Evolutionary conservation across 768 basidiomycete genomes (phyloP).

Genomic region (Collybia sp.): DNA sequence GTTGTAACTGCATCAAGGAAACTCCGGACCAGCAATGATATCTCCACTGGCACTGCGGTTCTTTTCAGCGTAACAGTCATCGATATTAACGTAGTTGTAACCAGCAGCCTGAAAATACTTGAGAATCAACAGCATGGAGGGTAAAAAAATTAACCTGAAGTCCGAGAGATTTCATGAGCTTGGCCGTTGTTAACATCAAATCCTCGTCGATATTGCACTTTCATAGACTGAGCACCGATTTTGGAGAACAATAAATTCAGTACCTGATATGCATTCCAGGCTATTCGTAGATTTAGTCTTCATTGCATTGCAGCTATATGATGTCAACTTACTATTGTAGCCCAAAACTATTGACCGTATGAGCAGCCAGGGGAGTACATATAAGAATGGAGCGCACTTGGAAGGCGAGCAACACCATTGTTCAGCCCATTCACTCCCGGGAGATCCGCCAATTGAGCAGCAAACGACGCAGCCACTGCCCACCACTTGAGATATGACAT

Average conservation of each 20-base stretch:
- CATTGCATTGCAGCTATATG: not conserved
- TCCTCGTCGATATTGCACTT: conserved; percentile 54
- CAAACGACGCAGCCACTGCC: too few relatives aligned
- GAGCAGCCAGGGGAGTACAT: not conserved
- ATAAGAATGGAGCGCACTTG: conserved; percentile 20
- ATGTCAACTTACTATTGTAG: conserved; percentile 51
- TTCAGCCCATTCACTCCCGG: conserved; percentile 16
- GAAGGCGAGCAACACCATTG: conserved; percentile 31
- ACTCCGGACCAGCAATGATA: conserved; percentile 43
- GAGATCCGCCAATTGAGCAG: too few relatives aligned
- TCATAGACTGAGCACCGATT: conserved; percentile 7
- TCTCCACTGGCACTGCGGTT: conserved; percentile 44
- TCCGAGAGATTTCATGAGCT: conserved; percentile 53
- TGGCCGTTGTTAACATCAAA: conserved; percentile 44
- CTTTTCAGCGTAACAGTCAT: conserved; percentile 63
- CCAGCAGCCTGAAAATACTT: conserved; percentile 40
- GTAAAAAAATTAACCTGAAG: conserved; percentile 31
- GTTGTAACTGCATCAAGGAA: not conserved
- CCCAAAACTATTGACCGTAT: conserved; percentile 42
- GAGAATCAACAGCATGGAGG: not conserved
- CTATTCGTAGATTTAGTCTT: conserved; percentile 21
- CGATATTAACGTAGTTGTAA: conserved; percentile 57
- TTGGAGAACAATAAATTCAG: conserved; percentile 7
- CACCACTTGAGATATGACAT: too few relatives aligned
- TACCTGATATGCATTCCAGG: conserved; percentile 70